These are phyloP conservation scores for Neurospora intermedia DNA, from an alignment of 495 filamentous ascomycete genomes.

Conservation along the genomic window DNA sequence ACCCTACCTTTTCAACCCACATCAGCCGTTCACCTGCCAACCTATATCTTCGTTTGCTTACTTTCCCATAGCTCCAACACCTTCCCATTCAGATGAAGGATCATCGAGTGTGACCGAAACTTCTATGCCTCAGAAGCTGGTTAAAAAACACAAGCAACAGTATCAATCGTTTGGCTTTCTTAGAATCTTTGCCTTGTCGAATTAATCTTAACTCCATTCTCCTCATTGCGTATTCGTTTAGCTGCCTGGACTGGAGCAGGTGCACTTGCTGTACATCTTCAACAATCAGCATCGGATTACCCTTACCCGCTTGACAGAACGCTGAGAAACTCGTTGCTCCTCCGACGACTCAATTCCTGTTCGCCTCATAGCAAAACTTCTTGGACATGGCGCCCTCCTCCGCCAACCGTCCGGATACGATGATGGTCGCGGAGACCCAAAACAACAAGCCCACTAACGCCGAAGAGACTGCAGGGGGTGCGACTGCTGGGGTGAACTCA, in stretches of 20 bases:
- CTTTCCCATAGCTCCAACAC: neutral
- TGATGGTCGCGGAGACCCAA: slow-evolving; percentile 29
- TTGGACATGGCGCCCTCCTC: slow-evolving; percentile 32
- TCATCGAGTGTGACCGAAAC: neutral
- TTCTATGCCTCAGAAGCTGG: neutral
- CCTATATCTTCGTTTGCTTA: neutral
- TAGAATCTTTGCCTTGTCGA: neutral
- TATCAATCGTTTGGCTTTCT: neutral
- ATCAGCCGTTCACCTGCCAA: neutral
- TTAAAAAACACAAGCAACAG: neutral
- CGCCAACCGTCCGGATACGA: slow-evolving; percentile 24
- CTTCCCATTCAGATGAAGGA: neutral
- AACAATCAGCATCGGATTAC: neutral
- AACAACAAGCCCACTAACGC: slow-evolving; percentile 16
- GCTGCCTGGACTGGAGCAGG: neutral
- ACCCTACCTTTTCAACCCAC: neutral
- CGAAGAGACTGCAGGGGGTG: slow-evolving; percentile 15
- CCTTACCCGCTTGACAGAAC: neutral
- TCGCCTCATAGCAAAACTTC: neutral
- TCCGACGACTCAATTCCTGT: neutral
- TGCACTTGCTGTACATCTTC: neutral
- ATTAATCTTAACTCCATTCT: neutral
- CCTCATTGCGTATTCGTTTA: neutral
- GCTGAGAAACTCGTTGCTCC: neutral
- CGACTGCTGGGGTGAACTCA: slow-evolving; percentile 42